A percentile compares a stretch with the other conserved stretches of the same genome.
These are phyloP conservation scores for Cutaneotrichosporon curvatum DNA, from an alignment of 1,284 basidiomycete species.

Conservation along the genomic window DNA sequence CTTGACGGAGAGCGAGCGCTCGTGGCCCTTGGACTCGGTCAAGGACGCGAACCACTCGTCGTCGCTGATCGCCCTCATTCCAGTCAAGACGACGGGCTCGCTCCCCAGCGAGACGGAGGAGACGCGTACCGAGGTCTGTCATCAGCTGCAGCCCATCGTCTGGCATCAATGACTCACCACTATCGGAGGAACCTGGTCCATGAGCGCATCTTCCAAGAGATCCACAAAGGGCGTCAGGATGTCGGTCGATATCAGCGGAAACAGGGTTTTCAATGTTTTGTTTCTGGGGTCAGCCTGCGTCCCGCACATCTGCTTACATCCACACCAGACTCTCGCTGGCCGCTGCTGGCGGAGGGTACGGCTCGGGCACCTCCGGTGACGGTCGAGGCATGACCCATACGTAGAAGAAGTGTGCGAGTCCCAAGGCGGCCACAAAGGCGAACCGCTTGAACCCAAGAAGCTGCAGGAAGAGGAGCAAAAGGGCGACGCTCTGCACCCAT, in stretches of 20 bases:
- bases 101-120: constrained; percentile 37
- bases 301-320: constrained; percentile 9
- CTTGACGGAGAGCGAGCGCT: too few relatives aligned
- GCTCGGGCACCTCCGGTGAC: background rate
- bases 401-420: background rate
- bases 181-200: constrained; percentile 41
- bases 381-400: constrained; percentile 6
- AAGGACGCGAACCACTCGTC: constrained; percentile 44
- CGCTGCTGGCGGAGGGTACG: constrained; percentile 5
- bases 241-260: constrained; percentile 44
- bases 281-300: constrained; percentile 24
- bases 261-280: constrained; percentile 39
- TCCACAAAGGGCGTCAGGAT: constrained; percentile 47
- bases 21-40: constrained; percentile 3
- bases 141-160: background rate
- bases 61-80: constrained; percentile 37
- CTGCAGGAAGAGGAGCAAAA: constrained; percentile 1
- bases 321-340: constrained; percentile 8
- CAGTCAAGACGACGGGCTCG: constrained; percentile 40
- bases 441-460: constrained; percentile 1
- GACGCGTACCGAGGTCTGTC: constrained; percentile 41
- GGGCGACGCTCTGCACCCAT: background rate
- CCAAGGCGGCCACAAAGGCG: background rate
- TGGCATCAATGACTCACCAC: constrained; percentile 13
- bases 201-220: constrained; percentile 45